Evolutionary conservation across 192 early-diverging fungal genomes (phyloP).

Genomic region (Gigaspora rosea): DNA sequence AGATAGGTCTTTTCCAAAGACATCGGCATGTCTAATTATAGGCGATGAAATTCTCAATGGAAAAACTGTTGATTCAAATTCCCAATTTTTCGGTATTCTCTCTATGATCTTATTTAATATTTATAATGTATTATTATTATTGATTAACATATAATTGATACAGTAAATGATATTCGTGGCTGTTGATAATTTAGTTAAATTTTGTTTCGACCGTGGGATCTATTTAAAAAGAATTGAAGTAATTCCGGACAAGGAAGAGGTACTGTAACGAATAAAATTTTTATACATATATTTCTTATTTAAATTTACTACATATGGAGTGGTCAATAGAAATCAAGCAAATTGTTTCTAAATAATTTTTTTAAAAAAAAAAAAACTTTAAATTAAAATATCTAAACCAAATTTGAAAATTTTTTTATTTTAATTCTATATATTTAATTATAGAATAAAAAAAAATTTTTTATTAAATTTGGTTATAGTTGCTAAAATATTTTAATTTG

Average conservation of each 20-base stretch:
- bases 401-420: too few species aligned
- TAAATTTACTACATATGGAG: too few species aligned
- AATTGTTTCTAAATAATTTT: too few species aligned
- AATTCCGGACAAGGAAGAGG: conserved; percentile 52
- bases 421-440: too few species aligned
- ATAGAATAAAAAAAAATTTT: too few species aligned
- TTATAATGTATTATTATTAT: too few species aligned
- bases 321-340: too few species aligned
- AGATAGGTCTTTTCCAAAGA: conserved; percentile 31
- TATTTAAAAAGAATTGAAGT: conserved; percentile 58
- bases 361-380: too few species aligned
- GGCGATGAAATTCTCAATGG: conserved; percentile 78
- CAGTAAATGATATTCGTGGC: background rate
- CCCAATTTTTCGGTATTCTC: conserved; percentile 46
- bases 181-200: conserved; percentile 43
- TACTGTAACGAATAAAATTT: conserved; percentile 32
- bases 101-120: background rate
- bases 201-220: conserved; percentile 63
- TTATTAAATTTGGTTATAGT: too few species aligned
- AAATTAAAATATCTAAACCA: too few species aligned
- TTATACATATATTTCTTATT: background rate
- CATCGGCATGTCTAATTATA: conserved; percentile 60
- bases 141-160: too few species aligned
- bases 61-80: conserved; percentile 68
- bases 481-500: too few species aligned